These are phyloP conservation scores for Ganoderma lingzhi DNA, from an alignment of 1,284 basidiomycete genomes.

Conservation along the genomic window DNA sequence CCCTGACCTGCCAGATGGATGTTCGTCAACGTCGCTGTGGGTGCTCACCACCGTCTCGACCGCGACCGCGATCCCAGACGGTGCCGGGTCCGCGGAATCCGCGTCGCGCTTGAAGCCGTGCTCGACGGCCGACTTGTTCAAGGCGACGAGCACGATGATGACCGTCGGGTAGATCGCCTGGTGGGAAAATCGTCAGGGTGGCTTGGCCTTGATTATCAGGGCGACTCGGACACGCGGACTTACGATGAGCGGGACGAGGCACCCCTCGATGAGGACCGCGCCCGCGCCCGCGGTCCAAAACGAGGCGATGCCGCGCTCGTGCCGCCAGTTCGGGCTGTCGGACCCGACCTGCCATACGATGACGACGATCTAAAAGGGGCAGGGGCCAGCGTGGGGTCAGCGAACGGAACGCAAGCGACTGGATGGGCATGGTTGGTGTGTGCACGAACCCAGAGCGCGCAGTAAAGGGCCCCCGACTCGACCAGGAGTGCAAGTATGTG, in stretches of 20 bases:
- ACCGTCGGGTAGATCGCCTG: not conserved
- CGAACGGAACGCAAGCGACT: no score
- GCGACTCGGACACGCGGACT: not conserved
- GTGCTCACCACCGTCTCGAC: not conserved
- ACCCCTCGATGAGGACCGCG: not conserved
- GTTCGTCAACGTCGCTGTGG: not conserved
- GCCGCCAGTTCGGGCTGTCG: not conserved
- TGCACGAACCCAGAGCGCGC: not conserved
- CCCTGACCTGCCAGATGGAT: not conserved
- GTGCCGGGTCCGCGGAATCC: not conserved
- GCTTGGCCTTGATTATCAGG: not conserved
- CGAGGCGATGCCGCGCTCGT: not conserved
- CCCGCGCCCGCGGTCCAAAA: not conserved
- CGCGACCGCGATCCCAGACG: not conserved
- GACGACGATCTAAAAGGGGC: not conserved
- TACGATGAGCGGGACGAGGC: conserved; percentile 7
- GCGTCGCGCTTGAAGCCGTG: not conserved
- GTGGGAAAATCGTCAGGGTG: not conserved
- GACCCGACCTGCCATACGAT: not conserved
- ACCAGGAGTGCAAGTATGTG: not conserved
- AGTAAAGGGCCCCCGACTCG: not conserved
- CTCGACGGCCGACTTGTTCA: not conserved
- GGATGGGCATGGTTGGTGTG: no score
- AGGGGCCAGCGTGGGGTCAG: not conserved
- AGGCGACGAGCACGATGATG: conserved; percentile 3